These are phyloP conservation scores for Colletotrichum acutatum DNA, from an alignment of 2,329 filamentous ascomycete genomes.

Conservation along the genomic window DNA sequence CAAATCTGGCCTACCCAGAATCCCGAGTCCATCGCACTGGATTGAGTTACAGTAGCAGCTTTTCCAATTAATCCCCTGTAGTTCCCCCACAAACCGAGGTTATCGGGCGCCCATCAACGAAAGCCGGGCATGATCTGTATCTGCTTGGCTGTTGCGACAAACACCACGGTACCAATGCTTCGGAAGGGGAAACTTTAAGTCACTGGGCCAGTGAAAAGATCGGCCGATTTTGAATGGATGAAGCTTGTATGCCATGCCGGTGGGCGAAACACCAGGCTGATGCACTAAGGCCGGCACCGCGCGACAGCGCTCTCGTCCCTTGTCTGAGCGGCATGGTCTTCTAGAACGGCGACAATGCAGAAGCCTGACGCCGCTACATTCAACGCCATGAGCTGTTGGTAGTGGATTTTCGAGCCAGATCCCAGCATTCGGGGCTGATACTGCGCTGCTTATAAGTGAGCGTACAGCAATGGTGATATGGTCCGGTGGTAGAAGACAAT, in stretches of 20 bases:
- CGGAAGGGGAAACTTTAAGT: neutral
- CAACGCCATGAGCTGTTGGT: neutral
- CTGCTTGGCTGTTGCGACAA: neutral
- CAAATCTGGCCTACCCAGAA: neutral
- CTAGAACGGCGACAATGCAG: neutral
- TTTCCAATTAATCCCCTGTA: too few relatives aligned
- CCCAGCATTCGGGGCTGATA: too few relatives aligned
- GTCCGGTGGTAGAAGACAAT: rapidly evolving
- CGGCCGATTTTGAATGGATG: neutral
- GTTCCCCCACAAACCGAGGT: neutral
- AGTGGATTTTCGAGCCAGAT: too few relatives aligned
- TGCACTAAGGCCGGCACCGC: neutral
- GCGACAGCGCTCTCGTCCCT: neutral
- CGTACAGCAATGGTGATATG: too few relatives aligned
- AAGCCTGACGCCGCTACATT: neutral
- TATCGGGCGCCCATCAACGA: too few relatives aligned
- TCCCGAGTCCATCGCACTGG: neutral
- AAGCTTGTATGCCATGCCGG: neutral
- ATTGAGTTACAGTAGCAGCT: too few relatives aligned
- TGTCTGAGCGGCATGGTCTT: neutral
- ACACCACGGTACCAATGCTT: neutral
- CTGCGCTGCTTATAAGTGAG: too few relatives aligned
- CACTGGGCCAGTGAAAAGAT: neutral
- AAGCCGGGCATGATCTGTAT: too few relatives aligned
- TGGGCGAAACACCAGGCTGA: neutral